Percentiles rank a stretch among this genome's conserved stretches.
These are phyloP conservation scores for Fusarium compactum DNA, from an alignment of 2,329 filamentous ascomycete species.

Conservation along the genomic window DNA sequence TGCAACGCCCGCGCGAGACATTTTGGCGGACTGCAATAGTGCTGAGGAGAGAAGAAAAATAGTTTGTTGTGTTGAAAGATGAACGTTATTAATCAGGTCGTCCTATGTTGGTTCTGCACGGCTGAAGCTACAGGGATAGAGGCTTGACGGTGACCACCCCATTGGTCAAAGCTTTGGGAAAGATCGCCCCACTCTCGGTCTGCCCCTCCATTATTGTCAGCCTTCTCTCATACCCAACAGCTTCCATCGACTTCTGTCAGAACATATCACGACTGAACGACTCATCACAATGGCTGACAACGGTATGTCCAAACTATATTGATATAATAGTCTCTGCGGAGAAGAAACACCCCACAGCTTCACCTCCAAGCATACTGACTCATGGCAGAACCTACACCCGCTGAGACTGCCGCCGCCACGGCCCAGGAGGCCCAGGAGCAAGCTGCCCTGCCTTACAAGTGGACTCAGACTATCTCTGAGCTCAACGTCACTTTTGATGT, in stretches of 20 bases:
- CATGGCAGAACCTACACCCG: conserved; percentile 63
- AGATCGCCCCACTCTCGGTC: not conserved
- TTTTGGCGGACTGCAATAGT: conserved; percentile 7
- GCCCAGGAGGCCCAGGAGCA: conserved; percentile 89
- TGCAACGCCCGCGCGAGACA: conserved; percentile 51
- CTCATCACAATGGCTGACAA: conserved; percentile 57
- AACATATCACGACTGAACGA: conserved; percentile 9
- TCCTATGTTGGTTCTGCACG: conserved; percentile 36
- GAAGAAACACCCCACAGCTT: not conserved
- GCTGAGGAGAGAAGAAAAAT: not conserved
- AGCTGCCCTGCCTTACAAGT: conserved; percentile 93
- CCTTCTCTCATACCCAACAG: conserved; percentile 45
- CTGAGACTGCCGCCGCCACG: conserved; percentile 68
- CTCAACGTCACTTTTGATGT: conserved; percentile 83
- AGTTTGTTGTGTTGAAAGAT: conserved; percentile 11
- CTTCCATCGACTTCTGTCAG: conserved; percentile 38
- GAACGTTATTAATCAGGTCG: conserved; percentile 14
- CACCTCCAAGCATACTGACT: not conserved
- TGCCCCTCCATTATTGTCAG: conserved; percentile 49
- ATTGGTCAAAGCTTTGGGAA: conserved; percentile 36
- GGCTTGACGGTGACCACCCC: conserved; percentile 5
- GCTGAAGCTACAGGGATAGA: conserved; percentile 39
- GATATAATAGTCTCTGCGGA: accelerated
- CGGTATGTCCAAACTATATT: not conserved
- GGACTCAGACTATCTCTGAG: conserved; percentile 92